These are phyloP conservation scores for Aspergillus sp. DNA, from an alignment of 2,329 filamentous ascomycete genomes.

Conservation along the genomic window DNA sequence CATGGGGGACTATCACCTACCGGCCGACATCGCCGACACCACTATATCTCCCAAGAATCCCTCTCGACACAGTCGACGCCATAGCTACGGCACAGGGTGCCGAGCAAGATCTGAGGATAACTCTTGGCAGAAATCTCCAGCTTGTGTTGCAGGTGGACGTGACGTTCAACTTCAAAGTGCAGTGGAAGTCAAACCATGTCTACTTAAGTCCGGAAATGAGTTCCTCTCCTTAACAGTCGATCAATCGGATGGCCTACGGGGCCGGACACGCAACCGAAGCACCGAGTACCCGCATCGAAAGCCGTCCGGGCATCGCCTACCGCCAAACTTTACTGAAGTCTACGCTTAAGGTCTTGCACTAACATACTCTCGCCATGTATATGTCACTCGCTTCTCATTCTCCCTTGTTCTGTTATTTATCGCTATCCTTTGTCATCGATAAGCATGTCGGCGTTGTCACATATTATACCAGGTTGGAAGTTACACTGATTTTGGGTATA, in stretches of 20 bases:
- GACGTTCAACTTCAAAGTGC: background rate
- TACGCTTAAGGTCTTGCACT: conserved; percentile 10
- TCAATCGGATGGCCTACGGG: conserved; percentile 21
- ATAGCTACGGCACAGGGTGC: background rate
- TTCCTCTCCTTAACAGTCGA: background rate
- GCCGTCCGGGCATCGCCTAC: conserved; percentile 25
- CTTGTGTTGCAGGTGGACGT: background rate
- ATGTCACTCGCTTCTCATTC: background rate
- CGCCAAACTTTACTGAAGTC: conserved; percentile 17
- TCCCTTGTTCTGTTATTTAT: background rate
- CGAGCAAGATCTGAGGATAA: background rate
- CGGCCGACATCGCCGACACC: background rate
- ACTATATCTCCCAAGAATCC: background rate
- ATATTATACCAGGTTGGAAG: conserved; percentile 12
- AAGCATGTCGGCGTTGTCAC: conserved; percentile 6
- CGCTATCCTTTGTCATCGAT: background rate
- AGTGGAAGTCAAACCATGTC: background rate
- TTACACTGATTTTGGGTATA: conserved; percentile 16
- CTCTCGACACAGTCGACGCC: background rate
- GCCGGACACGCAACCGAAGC: conserved; percentile 31
- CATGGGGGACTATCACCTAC: background rate
- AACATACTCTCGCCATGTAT: background rate
- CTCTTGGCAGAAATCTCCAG: background rate
- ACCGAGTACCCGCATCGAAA: conserved; percentile 27
- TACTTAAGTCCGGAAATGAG: background rate